Conservation (phyloP, 1,284 basidiomycete genomes). For the Moesziomyces parantarcticus region DNA sequence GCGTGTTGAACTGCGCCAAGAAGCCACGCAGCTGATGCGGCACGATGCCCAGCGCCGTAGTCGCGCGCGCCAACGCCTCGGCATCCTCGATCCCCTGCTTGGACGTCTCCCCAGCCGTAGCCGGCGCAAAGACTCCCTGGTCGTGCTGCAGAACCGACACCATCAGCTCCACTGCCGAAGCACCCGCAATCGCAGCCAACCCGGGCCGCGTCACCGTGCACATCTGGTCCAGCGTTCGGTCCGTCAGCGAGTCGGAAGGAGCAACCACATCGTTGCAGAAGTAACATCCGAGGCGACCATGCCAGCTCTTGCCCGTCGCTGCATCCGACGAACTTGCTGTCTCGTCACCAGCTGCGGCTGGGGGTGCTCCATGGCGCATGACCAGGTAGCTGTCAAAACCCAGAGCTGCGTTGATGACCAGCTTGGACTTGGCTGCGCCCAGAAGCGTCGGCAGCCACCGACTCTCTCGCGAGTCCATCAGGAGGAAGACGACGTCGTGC, state of each 20-base stretch:
- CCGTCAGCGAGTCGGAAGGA: slow-evolving; percentile 89
- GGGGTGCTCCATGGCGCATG: slow-evolving; percentile 89
- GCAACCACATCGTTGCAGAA: slow-evolving; percentile 99
- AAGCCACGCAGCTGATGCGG: slow-evolving; percentile 95
- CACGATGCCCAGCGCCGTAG: slow-evolving; percentile 76
- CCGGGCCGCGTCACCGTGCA: slow-evolving; percentile 98
- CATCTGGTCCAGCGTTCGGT: slow-evolving; percentile 97
- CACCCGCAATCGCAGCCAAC: slow-evolving; percentile 88
- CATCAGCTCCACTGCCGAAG: slow-evolving; percentile 90
- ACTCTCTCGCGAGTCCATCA: slow-evolving; percentile 98
- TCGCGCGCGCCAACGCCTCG: slow-evolving; percentile 30
- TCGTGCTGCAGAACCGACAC: slow-evolving; percentile 86
- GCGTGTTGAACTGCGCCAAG: slow-evolving; percentile 83
- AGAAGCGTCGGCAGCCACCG: slow-evolving; percentile 94
- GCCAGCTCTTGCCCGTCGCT: slow-evolving; percentile 38
- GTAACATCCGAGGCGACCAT: slow-evolving; percentile 79
- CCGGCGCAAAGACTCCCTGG: slow-evolving; percentile 34
- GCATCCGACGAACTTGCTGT: neutral
- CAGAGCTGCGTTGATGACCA: slow-evolving; percentile 92
- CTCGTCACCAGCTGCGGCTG: neutral
- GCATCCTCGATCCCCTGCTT: slow-evolving; percentile 22
- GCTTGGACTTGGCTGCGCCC: slow-evolving; percentile 84
- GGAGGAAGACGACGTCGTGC: slow-evolving; percentile 89
- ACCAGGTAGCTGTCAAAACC: slow-evolving; percentile 97
- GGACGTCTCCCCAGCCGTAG: slow-evolving; percentile 30